Evolutionary conservation across 2,329 filamentous ascomycete genomes (phyloP), one percentile per base, ranked within the genome.

Genomic region (Stromatinia cepivora): DNA sequence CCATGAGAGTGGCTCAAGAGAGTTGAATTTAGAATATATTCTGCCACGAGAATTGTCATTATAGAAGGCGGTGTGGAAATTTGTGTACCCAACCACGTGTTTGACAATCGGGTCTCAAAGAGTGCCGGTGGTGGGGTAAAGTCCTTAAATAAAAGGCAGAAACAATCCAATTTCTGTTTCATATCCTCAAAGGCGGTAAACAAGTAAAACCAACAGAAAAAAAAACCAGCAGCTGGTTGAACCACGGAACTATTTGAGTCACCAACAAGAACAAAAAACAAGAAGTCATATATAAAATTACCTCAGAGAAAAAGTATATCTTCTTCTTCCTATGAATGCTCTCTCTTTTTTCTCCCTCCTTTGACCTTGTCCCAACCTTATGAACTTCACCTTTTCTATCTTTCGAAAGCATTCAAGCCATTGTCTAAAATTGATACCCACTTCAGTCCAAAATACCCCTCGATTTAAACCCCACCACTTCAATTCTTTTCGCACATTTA

Each of bases 401-500:
- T 15, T 56, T 8, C 42, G 45, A 13, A 65, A 54, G 28, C 48
- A 34, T 45, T 25, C 39, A 39, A 7, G 8, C 36, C 52, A 48
- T 39, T 66, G 28, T 50, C 17, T 42, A 54, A 69, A 57, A 70
- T 59, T 48, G 22, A 46, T 46, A 64, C 69, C 50, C 66, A 57
- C 62, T 65, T 61, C 28, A 66, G 20, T 69, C 39, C 61, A 63
- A 52, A 69, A 36, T 62, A 48, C 46, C 68, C 48, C 31, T 65
- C 52, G 68, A 57, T 71, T 68, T 22, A 63, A 52, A 57, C 71
- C 67, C 67, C 67, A 63, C 67, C 36, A 68, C 42, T 31, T 65
- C 57, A 59, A 57, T 62, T 71, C 69, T 31, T 66, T 68, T 69
- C 72, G 71, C 71, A 69, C 48, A 62, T 69, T 71, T 53, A 69